Evolutionary conservation across 2,329 filamentous ascomycete genomes (phyloP).

Genomic region (Arthrobotrys conoides): DNA sequence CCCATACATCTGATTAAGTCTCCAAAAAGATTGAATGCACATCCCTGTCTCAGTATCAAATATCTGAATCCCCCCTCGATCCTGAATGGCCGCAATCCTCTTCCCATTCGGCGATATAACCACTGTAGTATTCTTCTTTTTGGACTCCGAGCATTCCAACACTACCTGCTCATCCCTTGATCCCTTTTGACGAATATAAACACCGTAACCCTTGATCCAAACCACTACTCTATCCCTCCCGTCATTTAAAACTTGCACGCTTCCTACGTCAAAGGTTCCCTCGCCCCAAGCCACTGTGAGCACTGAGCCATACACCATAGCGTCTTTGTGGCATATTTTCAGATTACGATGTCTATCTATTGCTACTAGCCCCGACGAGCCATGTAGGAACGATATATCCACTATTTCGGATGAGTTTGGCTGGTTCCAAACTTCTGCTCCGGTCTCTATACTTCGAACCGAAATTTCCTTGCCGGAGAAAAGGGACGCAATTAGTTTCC

Average conservation of each 20-base stretch:
- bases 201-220: not conserved
- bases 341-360: not conserved
- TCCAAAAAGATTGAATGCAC: constrained; percentile 7
- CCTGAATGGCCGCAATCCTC: not conserved
- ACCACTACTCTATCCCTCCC: not conserved
- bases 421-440: not conserved
- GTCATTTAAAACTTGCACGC: not conserved
- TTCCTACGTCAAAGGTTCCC: not conserved
- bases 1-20: not conserved
- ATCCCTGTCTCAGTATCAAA: not conserved
- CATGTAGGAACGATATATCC: not conserved
- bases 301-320: not conserved
- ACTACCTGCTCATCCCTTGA: not conserved
- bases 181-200: not conserved
- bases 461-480: not conserved
- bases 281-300: not conserved
- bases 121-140: not conserved
- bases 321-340: not conserved
- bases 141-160: not conserved
- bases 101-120: not conserved
- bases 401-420: no score
- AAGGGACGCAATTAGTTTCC: not conserved
- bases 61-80: not conserved
- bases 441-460: not conserved
- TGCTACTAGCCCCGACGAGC: not conserved